Evolutionary conservation across 352 stramenopile species (phyloP).

Genomic region (Phytophthora rubi): DNA sequence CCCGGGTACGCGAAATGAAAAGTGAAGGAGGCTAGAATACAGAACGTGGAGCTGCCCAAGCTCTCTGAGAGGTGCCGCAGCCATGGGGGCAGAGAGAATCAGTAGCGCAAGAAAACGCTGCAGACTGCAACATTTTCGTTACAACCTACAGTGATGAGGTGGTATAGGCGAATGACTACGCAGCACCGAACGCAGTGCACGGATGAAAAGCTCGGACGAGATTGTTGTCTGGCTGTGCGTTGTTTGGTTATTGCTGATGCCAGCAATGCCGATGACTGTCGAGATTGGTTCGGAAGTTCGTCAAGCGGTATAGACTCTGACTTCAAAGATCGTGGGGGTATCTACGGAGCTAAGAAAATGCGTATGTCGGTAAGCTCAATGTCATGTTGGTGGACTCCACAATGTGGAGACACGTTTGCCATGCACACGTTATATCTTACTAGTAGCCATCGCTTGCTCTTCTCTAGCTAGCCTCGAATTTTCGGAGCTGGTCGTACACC

Average conservation of each 20-base stretch:
- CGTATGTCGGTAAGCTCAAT: background rate
- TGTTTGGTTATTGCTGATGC: background rate
- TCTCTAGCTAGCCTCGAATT: slow-evolving; percentile 58
- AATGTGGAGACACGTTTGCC: background rate
- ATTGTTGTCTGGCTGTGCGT: background rate
- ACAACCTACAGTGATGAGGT: background rate
- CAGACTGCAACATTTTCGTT: background rate
- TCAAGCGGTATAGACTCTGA: slow-evolving; percentile 5
- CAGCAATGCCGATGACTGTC: background rate
- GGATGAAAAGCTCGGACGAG: background rate
- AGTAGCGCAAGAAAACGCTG: slow-evolving; percentile 17
- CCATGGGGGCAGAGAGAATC: slow-evolving; percentile 21
- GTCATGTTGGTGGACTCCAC: too few relatives aligned
- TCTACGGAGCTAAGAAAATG: background rate
- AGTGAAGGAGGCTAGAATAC: slow-evolving; percentile 25
- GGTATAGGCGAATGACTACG: background rate
- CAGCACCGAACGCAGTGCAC: background rate
- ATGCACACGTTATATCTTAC: slow-evolving; percentile 14
- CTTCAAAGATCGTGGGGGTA: background rate
- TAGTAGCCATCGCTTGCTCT: background rate
- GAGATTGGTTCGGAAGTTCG: background rate
- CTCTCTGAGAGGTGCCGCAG: background rate
- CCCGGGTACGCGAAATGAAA: slow-evolving; percentile 8
- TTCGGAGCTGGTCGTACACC: slow-evolving; percentile 82
- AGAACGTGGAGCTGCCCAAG: slow-evolving; percentile 16